These are phyloP conservation scores for Brettanomyces bruxellensis DNA, from an alignment of 805 yeast species.

Conservation along the genomic window DNA sequence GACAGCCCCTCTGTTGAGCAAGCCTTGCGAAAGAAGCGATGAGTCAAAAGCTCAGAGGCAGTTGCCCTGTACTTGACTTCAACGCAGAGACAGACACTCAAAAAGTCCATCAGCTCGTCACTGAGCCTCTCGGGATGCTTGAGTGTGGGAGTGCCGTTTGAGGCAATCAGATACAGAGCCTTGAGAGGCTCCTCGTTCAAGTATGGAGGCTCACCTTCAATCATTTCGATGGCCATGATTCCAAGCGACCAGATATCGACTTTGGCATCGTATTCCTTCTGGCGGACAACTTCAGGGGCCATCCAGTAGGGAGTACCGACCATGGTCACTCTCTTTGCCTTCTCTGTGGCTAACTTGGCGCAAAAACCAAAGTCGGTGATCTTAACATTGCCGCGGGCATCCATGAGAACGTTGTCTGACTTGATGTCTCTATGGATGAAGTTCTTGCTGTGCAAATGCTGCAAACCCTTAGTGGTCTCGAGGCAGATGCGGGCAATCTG, in stretches of 20 bases:
- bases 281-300: constrained; percentile 98
- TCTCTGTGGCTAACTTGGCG: constrained; percentile 79
- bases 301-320: constrained; percentile 99
- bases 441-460: constrained; percentile 83
- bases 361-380: constrained; percentile 95
- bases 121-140: constrained; percentile 74
- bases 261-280: constrained; percentile 93
- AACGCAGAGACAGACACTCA: constrained; percentile 87
- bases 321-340: constrained; percentile 90
- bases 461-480: constrained; percentile 86
- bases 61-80: constrained; percentile 88
- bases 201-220: constrained; percentile 98
- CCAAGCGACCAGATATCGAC: constrained; percentile 98
- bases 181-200: constrained; percentile 91
- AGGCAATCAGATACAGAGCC: constrained; percentile 88
- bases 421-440: constrained; percentile 96
- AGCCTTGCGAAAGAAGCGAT: constrained; percentile 58
- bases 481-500: constrained; percentile 89
- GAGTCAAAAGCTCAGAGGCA: constrained; percentile 78
- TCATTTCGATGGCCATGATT: constrained; percentile 97
- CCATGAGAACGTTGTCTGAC: constrained; percentile 86
- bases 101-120: constrained; percentile 70
- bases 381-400: constrained; percentile 77
- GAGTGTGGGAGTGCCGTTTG: constrained; percentile 91
- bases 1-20: constrained; percentile 54